Base-by-base conservation (phyloP, 352 stramenopile species). In the Phytophthora foliorum region DNA sequence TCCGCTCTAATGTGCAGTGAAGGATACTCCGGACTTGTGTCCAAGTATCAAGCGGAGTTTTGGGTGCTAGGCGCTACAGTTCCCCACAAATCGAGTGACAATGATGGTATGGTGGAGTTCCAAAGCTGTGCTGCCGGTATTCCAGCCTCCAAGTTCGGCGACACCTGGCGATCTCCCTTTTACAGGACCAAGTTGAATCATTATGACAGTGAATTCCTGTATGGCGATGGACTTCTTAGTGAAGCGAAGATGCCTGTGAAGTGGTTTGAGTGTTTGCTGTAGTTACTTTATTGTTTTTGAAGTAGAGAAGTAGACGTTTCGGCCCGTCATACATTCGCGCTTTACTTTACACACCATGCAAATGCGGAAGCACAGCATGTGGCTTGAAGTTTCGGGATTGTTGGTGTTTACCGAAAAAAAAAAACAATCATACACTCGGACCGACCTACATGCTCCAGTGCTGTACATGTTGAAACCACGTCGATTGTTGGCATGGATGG, bases 131-230 rank as follows among this genome's bases (percentile, higher is more conserved):
- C 60, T 4, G 54, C 52, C 4, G 67, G 65, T 1, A 36, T 82
- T 17, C 55, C 65, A 3, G 24, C 41, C 17, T 58, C 44, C 14
- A 55, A 64, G 24, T 83, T 87, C 34, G 55, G 44, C 10, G 58
- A 44, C 46, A 70, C 52, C 8, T 77, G 70, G 52, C 44, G 49
- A 10, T 58, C 55, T 29, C 29, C 4, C 5, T 74, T 69, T 53
- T 86, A 84, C 69, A 51, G 63, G 14, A 69, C 72, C 0, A 65
- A 68, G 13, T 29, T 86, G 45, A 84, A 86, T 29, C 78, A 86
- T 55, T 48, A 66, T 7, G 78, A 86, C 57, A 76, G 63, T 21
- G 59, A 76, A n/a, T 84, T 86, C 49, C 64, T 67, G 19, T 51
- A 67, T 50, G 75, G 73, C 16, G 78, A 86, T 51, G 70, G 41